Evolutionary conservation across 192 early-diverging fungal species (phyloP), one percentile per base, ranked within the genome.

Genomic region (Linnemannia schmuckeri): DNA sequence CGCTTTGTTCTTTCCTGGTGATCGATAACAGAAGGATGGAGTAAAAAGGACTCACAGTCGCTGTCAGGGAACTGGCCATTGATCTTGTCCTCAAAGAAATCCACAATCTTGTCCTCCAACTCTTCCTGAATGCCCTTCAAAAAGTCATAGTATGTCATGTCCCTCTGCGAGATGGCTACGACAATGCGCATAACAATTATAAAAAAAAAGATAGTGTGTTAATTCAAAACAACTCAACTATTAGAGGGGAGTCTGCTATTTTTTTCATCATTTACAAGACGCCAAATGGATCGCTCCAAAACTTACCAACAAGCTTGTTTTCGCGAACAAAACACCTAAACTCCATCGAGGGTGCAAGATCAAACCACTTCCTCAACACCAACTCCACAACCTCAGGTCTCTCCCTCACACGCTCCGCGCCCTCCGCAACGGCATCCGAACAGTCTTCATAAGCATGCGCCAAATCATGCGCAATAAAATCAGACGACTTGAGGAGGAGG

Each of bases 261-360:
- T 37, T 37, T 8, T 3, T n/a, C 8, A 57, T 7, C 55, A n/a
- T 18, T 15, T 47, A 5, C n/a, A 75, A 68, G 12, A 22, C 75
- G 4, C 52, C 24, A 42, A 52, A 22, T 5, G 42, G 42, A 12
- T n/a, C 37, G 52, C 5, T 22, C 13, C 15, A 24, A 57, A n/a
- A 73, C 91, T 79, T 91, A 93, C 94, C 98, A 69, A 97, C 75
- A 4, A 99, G 75, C 42, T 91, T 77, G 13, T 90, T 80, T 40
- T 95, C 84, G 71, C 89, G 90, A 41, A 99, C 97, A 94, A 99
- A 99, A 79, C 97, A 97, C 33, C 99, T 89, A 88, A 99, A 99
- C 89, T 98, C 97, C 95, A 98, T 95, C 0, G 98, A 96, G 3
- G 98, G 97, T 30, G 93, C 78, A 33, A 99, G 82, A 75, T 97